Evolutionary conservation across 805 yeast genomes (phyloP).

Genomic region (Teunomyces pallodes): DNA sequence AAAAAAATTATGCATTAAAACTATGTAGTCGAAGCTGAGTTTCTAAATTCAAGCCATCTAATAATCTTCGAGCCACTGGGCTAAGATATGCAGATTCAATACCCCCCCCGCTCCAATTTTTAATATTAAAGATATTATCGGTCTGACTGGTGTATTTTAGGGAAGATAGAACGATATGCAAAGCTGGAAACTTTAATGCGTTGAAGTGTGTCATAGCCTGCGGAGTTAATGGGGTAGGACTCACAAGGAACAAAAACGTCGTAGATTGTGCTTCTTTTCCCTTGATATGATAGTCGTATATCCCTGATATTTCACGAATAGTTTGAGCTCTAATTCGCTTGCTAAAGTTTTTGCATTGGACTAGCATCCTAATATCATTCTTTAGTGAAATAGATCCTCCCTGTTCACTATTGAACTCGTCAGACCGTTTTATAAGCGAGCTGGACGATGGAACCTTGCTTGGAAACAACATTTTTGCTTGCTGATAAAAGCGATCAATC

Average conservation of each 20-base stretch:
- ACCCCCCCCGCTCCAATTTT: slow-evolving; percentile 39
- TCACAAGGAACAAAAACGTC: slow-evolving; percentile 42
- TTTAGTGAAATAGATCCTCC: slow-evolving; percentile 16
- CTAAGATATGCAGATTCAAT: slow-evolving; percentile 37
- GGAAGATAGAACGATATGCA: slow-evolving; percentile 42
- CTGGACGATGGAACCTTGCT: slow-evolving; percentile 2
- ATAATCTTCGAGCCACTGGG: slow-evolving; percentile 30
- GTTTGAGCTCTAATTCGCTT: slow-evolving; percentile 44
- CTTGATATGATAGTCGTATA: slow-evolving; percentile 38
- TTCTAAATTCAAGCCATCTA: slow-evolving; percentile 31
- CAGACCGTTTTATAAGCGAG: slow-evolving; percentile 17
- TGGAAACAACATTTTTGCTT: slow-evolving; percentile 1
- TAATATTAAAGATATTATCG: slow-evolving; percentile 27
- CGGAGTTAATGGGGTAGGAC: slow-evolving; percentile 46
- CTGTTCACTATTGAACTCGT: slow-evolving; percentile 11
- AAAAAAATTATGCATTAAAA: neutral
- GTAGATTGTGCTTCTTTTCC: slow-evolving; percentile 11
- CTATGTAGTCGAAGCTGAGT: slow-evolving; percentile 15
- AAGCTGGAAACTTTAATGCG: slow-evolving; percentile 43
- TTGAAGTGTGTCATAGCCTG: slow-evolving; percentile 48
- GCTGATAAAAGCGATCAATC: slow-evolving; percentile 19
- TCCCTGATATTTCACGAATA: slow-evolving; percentile 55
- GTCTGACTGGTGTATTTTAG: slow-evolving; percentile 15
- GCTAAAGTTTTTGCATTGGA: slow-evolving; percentile 55
- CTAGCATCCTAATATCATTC: slow-evolving; percentile 40